Base-by-base conservation (phyloP, 2,329 filamentous ascomycete species). In the Daldinia sp. region DNA sequence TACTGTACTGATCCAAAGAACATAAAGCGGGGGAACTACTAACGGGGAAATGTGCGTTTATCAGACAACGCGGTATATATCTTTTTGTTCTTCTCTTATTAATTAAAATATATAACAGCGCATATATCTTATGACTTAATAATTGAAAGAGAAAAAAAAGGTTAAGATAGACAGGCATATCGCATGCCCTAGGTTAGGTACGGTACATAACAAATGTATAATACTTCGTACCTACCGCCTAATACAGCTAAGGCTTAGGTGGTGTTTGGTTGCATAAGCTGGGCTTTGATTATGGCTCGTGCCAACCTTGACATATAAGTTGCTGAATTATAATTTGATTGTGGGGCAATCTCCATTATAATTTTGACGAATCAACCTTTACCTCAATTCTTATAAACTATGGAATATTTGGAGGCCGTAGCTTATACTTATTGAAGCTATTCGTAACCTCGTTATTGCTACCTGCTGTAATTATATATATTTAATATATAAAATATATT, bases 1-100 rank as follows among this genome's bases (percentile, higher is more conserved):
- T 48, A 58, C 45, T 50, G 54, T 50, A 29, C 1, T 10, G 29
- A 34, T 29, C 27, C 35, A 37, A 13, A 51, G 25, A 45, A 61
- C 50, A 49, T 53, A 64, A 53, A 66, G 64, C 64, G 64, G 64
- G 64, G 64, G 61, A 60, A 58, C 61, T 41, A 17, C n/a, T n/a
- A 53, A 30, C 8, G 21, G 50, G 50, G 43, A 21, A 21, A 37
- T 8, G 43, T 32, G 11, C 37, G n/a, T 2, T 32, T 49, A 17
- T 48, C 11, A 50, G 2, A 21, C 43, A 13, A 35, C 23, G 43
- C 54, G 56, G 60, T 55, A 59, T 41, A 49, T 58, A n/a, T n/a
- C n/a, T 41, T 35, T 50, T 54, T 17, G 41, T 34, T 49, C 32
- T 30, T 13, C 34, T 53, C 51, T 27, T 37, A 23, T 5, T 15